Evolutionary conservation across 345 rosid genomes (phyloP), one percentile per base, ranked within the genome.

Genomic region (Gossypium australe): DNA sequence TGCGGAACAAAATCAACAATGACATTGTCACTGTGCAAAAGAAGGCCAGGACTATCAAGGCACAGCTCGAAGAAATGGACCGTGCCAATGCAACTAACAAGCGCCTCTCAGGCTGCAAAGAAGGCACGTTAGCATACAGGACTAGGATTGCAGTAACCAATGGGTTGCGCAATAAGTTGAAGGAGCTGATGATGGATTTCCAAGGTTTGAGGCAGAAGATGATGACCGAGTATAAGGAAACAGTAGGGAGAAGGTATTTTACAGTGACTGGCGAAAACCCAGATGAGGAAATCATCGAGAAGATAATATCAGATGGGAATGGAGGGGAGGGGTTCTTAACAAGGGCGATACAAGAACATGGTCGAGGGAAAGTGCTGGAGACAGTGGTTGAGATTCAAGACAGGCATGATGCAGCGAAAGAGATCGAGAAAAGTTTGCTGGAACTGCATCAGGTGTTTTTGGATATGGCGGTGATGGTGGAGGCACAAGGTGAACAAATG

Each of bases 381-480:
- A 93, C 97, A 0, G 93, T 95, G 24, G 97, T 85, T 76, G 97
- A 93, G 87, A 95, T 95, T 73, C 98, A 91, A 71, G 99, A 86
- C 79, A 87, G 99, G 84, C 85, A 90, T 9, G 98, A 91, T 1
- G 87, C 97, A 0, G 99, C 97, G 0, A 93, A 90, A 76, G 98
- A 90, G 92, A 89, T 95, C 14, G 98, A 95, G 91, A 93, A 85
- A 89, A 95, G 94, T 76, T 64, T 95, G 71, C 70, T 91, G 79
- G 98, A 93, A 88, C 92, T 96, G 77, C 99, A 95, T 65, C 99
- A 93, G 57, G 89, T 93, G 83, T 95, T 95, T 76, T 11, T 93
- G 29, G 99, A 95, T 76, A 96, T 92, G 99, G 94, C 97, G 0
- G 97, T 96, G 53, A 92, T 93, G 97, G 98, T 93, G 57, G 97